Evolutionary conservation across 352 stramenopile species (phyloP).

Genomic region (Blastocystis sp.): DNA sequence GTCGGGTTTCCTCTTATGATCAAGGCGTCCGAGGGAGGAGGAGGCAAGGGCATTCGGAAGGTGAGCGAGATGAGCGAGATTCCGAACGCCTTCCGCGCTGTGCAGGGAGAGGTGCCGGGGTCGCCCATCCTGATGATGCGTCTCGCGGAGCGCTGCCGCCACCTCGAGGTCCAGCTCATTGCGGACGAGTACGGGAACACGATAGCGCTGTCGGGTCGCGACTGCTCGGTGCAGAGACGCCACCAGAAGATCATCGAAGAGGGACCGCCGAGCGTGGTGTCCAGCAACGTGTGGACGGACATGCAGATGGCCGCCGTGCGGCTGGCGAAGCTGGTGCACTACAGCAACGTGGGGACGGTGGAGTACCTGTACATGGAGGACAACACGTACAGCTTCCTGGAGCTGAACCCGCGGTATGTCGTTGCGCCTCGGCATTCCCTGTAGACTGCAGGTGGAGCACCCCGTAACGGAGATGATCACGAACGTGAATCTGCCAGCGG

Average conservation of each 20-base stretch:
- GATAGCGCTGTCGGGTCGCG: slow-evolving; percentile 95
- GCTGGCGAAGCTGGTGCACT: slow-evolving; percentile 96
- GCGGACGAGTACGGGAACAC: slow-evolving; percentile 97
- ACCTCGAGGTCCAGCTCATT: slow-evolving; percentile 98
- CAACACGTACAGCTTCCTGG: slow-evolving; percentile 97
- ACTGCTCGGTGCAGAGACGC: slow-evolving; percentile 97
- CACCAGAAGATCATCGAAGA: slow-evolving; percentile 99
- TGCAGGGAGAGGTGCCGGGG: slow-evolving; percentile 95
- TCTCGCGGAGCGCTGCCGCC: slow-evolving; percentile 90
- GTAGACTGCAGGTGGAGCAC: slow-evolving; percentile 87
- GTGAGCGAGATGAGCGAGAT: slow-evolving; percentile 85
- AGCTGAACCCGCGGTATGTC: slow-evolving; percentile 94
- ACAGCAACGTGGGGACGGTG: slow-evolving; percentile 98
- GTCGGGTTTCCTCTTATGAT: slow-evolving; percentile 99
- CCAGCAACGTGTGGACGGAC: slow-evolving; percentile 90
- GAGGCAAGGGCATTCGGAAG: slow-evolving; percentile 86
- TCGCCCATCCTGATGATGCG: slow-evolving; percentile 99
- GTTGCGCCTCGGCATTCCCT: neutral
- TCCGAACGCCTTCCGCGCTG: slow-evolving; percentile 90
- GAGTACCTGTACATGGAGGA: slow-evolving; percentile 98
- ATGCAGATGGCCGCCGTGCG: slow-evolving; percentile 97
- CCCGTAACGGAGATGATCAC: slow-evolving; percentile 99
- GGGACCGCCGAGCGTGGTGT: slow-evolving; percentile 90
- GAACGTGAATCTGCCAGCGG: slow-evolving; percentile 92
- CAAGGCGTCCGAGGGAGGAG: slow-evolving; percentile 97